Evolutionary conservation across 257 asterid genomes (phyloP).

Genomic region (Solanum appendiculatum): DNA sequence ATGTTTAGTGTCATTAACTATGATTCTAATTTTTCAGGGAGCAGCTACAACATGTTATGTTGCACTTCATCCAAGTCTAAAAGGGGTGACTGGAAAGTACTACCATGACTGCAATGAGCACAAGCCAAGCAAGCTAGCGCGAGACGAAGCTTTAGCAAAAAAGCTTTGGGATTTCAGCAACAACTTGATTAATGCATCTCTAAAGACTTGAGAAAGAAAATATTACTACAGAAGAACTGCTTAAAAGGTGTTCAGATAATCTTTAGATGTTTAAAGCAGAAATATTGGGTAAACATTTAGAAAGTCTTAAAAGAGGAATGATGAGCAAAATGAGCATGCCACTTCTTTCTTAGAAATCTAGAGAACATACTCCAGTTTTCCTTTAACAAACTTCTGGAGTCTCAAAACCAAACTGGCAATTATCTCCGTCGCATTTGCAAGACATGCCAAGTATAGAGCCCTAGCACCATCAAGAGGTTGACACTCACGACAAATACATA

Average conservation of each 20-base stretch:
- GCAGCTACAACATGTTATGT: conserved; percentile 72
- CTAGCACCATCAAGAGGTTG: background rate
- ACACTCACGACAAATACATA: background rate
- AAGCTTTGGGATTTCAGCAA: conserved; percentile 64
- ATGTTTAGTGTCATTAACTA: background rate
- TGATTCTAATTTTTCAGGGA: conserved; percentile 24
- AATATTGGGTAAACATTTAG: background rate
- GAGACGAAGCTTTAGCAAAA: conserved; percentile 34
- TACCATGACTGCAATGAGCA: conserved; percentile 47
- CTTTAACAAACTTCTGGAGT: background rate
- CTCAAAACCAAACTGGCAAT: background rate
- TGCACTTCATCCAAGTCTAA: conserved; percentile 47
- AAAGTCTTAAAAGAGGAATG: too few relatives aligned
- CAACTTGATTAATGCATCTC: conserved; percentile 37
- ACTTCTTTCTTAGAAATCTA: background rate
- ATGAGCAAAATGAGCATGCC: background rate
- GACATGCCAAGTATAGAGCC: background rate
- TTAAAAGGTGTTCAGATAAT: background rate
- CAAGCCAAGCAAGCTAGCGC: conserved; percentile 26
- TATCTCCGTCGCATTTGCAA: background rate
- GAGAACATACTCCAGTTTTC: too few relatives aligned
- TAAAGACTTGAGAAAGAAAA: conserved; percentile 1
- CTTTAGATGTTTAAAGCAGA: background rate
- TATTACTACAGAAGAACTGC: background rate
- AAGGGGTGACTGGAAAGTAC: conserved; percentile 49